Base-by-base conservation (phyloP, 805 yeast species). In the Torulaspora indica region DNA sequence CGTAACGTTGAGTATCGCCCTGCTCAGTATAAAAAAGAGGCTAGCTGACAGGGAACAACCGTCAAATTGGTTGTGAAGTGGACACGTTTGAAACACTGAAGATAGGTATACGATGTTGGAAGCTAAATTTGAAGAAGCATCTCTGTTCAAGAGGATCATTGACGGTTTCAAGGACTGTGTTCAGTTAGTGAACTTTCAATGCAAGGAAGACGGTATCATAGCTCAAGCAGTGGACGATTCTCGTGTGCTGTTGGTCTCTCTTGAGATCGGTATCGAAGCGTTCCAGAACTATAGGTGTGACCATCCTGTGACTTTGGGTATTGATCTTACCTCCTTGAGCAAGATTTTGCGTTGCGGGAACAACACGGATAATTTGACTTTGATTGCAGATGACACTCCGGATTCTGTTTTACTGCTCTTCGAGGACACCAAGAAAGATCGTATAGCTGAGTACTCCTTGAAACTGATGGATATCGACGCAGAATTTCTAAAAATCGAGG, bases 211-310 rank as follows among this genome's bases (percentile, higher is more conserved):
- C 51, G 98, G 98, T 55, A 83, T 93, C 60, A 84, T 95, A 8
- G 91, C 95, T 17, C 98, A 93, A 73, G 98, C 98, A 22, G 93
- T 93, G 55, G 98, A 93, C 69, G 95, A 89, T 64, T 89, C 98
- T 22, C 87, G 97, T 75, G 96, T 93, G 47, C 77, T 90, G 52
- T 76, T 93, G 53, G 96, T 91, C 32, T 85, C 95, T 15, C 73
- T 93, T 51, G 78, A 86, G 56, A 83, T 93, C 54, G 95, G 95
- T 47, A 79, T 82, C 51, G 90, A 85, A 49, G 90, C 95, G 9
- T 93, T 93, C 72, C 75, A 79, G 48, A 91, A 85, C 56, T 93
- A 85, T 74, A 83, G 98, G 75, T 90, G 98, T 70, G 98, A 93
- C 71, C 82, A 93, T 63, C 88, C 86, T 55, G 75, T 90, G 57